phyloP scores from a whole-genome alignment of 352 stramenopile species.

The Pythium sp. region DNA sequence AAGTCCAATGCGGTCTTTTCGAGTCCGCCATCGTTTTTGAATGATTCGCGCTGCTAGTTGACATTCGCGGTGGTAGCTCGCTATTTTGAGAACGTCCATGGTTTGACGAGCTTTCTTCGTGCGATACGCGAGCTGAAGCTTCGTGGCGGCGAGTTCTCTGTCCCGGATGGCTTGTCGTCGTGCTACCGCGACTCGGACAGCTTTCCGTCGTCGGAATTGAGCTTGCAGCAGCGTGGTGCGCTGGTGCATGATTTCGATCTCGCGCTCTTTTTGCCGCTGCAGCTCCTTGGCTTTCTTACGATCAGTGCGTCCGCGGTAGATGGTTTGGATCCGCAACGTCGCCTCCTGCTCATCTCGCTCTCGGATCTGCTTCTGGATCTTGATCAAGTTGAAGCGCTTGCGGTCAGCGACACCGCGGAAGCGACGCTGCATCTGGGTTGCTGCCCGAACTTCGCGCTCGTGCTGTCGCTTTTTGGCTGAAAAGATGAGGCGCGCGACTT shows the following conservation, averaged over 20 bases:
- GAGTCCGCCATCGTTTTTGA: conserved; percentile 51
- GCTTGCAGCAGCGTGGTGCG: conserved; percentile 52
- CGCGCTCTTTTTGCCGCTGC: conserved; percentile 26
- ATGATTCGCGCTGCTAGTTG: conserved; percentile 37
- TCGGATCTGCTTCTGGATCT: conserved; percentile 29
- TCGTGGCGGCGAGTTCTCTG: conserved; percentile 46
- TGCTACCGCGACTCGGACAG: conserved; percentile 27
- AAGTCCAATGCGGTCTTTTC: conserved; percentile 43
- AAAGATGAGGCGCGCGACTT: conserved; percentile 40
- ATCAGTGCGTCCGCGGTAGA: conserved; percentile 49
- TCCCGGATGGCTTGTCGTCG: conserved; percentile 26
- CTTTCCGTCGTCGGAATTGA: conserved; percentile 42
- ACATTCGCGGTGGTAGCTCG: conserved; percentile 33
- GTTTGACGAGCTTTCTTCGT: conserved; percentile 41
- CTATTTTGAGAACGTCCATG: conserved; percentile 39
- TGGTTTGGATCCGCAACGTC: conserved; percentile 51
- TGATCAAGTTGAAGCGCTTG: conserved; percentile 34
- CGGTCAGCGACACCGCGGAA: conserved; percentile 40
- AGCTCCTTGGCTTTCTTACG: conserved; percentile 40
- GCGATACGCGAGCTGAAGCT: conserved; percentile 60
- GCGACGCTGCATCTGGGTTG: conserved; percentile 48
- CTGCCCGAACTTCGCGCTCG: conserved; percentile 37
- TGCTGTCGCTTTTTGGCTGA: conserved; percentile 26
- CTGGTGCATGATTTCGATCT: conserved; percentile 32
- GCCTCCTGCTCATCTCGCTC: conserved; percentile 35